phyloP scores from a whole-genome alignment of 106 monocot genomes.

The Ottelia alismoides region DNA sequence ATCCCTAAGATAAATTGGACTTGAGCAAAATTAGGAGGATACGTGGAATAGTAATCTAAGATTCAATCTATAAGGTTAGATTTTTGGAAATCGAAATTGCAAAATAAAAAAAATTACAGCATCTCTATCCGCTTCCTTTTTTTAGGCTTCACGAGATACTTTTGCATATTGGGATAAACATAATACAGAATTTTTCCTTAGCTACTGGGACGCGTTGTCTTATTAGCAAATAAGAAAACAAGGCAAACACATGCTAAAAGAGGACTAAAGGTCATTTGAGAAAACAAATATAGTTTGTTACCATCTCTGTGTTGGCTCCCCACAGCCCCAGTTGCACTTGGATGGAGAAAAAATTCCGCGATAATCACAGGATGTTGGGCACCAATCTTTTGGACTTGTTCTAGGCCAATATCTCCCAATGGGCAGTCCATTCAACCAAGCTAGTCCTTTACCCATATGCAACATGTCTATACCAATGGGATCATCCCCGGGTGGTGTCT shows the following conservation, averaged over 20 bases:
- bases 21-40: no score
- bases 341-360: conserved; percentile 73
- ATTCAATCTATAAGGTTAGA: no score
- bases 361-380: conserved; percentile 53
- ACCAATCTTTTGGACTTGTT: conserved; percentile 42
- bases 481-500: conserved; percentile 62
- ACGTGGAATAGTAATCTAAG: no score
- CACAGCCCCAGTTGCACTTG: conserved; percentile 90
- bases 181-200: neutral
- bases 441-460: conserved; percentile 88
- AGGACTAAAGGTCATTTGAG: neutral
- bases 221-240: neutral
- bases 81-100: no score
- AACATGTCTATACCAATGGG: conserved; percentile 86
- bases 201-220: neutral
- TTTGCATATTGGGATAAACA: neutral
- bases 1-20: no score
- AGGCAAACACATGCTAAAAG: neutral
- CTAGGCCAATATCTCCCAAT: conserved; percentile 91
- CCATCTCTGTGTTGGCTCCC: conserved; percentile 94
- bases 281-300: conserved; percentile 33
- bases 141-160: no score
- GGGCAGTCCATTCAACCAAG: conserved; percentile 81
- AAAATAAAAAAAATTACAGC: no score
- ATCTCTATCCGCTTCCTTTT: no score